These are phyloP conservation scores for Ensete ventricosum DNA, from an alignment of 176 grass and related monocot species.

Conservation along the genomic window DNA sequence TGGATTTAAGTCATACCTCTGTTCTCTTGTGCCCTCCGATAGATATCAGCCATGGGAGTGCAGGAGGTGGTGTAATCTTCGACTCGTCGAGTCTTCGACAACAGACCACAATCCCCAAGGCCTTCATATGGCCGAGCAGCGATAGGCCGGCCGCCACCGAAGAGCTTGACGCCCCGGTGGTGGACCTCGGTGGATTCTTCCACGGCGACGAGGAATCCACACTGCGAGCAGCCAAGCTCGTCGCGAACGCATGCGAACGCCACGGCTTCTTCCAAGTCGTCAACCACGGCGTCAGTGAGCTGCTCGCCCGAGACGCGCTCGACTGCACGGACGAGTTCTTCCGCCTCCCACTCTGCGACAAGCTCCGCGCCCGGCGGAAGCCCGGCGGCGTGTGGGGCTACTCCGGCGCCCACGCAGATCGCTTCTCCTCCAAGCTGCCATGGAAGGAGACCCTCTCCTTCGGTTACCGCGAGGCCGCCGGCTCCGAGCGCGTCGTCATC, in stretches of 20 bases:
- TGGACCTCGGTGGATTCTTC: slow-evolving; percentile 40
- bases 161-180: slow-evolving; percentile 41
- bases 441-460: slow-evolving; percentile 93
- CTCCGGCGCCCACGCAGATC: slow-evolving; percentile 47
- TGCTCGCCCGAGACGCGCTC: slow-evolving; percentile 34
- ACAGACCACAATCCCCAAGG: slow-evolving; percentile 32
- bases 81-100: background rate
- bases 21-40: background rate
- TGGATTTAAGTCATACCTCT: background rate
- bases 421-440: slow-evolving; percentile 53
- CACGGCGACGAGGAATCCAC: slow-evolving; percentile 13
- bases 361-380: slow-evolving; percentile 29
- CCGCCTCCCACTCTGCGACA: slow-evolving; percentile 33
- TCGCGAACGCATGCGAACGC: slow-evolving; percentile 33
- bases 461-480: background rate
- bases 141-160: slow-evolving; percentile 19
- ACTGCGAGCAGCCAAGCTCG: slow-evolving; percentile 9
- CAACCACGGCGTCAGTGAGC: slow-evolving; percentile 42
- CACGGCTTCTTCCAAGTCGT: slow-evolving; percentile 70
- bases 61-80: background rate
- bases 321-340: slow-evolving; percentile 42
- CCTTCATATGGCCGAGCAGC: slow-evolving; percentile 46
- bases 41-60: background rate
- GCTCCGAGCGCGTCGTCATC: slow-evolving; percentile 12
- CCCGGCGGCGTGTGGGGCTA: slow-evolving; percentile 45